Percentiles rank a stretch among this genome's conserved stretches.
Evolutionary conservation across 78 protist species (phyloP).

Genomic region (Monosiga brevicollis): DNA sequence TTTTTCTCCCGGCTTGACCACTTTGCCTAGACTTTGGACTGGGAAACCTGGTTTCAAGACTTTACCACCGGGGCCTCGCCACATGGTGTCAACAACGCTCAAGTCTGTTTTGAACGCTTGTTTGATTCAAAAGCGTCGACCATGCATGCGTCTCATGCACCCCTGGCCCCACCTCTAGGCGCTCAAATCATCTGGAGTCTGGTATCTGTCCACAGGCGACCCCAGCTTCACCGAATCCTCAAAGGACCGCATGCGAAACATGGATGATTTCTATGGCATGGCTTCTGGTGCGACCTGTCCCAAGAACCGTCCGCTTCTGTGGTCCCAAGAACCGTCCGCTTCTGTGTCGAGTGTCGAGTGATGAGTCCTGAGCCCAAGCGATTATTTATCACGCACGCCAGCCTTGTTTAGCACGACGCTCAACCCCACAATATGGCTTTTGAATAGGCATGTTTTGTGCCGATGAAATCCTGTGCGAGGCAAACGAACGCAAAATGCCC

Average conservation of each 20-base stretch:
- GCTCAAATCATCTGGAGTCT: slow-evolving; percentile 29
- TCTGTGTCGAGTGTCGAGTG: too few species aligned
- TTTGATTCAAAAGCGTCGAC: not conserved
- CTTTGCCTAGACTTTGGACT: slow-evolving; percentile 1
- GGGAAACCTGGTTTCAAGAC: slow-evolving; percentile 22
- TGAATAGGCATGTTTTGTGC: slow-evolving; percentile 23
- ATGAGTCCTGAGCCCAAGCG: too few species aligned
- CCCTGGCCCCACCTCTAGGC: not conserved
- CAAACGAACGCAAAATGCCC: slow-evolving; percentile 7
- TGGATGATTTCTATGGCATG: slow-evolving; percentile 15
- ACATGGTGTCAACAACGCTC: slow-evolving; percentile 42
- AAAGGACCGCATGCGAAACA: not conserved
- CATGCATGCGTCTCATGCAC: not conserved
- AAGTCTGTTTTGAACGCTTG: not conserved
- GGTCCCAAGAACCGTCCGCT: too few species aligned
- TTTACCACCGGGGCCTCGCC: not conserved
- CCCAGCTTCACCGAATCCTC: not conserved
- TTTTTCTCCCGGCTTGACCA: not conserved
- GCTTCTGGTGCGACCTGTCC: slow-evolving; percentile 11
- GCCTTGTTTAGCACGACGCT: too few species aligned
- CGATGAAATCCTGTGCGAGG: slow-evolving; percentile 13
- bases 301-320: too few species aligned
- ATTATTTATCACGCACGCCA: too few species aligned
- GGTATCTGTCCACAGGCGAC: not conserved
- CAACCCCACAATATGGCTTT: too few species aligned